These are phyloP conservation scores for Phialophora tarda DNA, from an alignment of 2,329 filamentous ascomycete genomes.

Conservation along the genomic window DNA sequence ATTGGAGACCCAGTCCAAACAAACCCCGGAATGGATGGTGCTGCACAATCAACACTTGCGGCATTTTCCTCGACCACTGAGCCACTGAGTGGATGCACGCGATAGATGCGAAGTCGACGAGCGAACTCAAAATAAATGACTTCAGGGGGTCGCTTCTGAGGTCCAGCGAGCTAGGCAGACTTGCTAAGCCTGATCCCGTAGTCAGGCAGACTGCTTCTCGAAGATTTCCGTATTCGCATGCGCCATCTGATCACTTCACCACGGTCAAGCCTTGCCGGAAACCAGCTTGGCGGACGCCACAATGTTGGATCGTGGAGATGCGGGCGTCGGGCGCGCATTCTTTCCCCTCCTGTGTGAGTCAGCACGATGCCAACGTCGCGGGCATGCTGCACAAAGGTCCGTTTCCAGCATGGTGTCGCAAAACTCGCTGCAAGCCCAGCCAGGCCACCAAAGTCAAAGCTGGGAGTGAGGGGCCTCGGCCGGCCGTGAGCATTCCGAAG, in stretches of 20 bases:
- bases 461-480: background rate
- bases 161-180: background rate
- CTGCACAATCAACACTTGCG: background rate
- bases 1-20: background rate
- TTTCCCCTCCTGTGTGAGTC: constrained; percentile 14
- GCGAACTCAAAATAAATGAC: background rate
- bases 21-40: background rate
- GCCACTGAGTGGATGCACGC: background rate
- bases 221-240: constrained; percentile 10
- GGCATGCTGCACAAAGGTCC: background rate
- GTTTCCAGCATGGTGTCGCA: background rate
- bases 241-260: constrained; percentile 14
- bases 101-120: background rate
- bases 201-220: constrained; percentile 15
- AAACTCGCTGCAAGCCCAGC: background rate
- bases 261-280: background rate
- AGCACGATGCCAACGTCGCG: background rate
- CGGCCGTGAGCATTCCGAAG: constrained; percentile 2
- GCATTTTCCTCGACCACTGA: background rate
- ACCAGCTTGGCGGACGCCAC: constrained; percentile 21
- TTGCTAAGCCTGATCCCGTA: constrained; percentile 16
- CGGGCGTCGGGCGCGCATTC: constrained; percentile 2
- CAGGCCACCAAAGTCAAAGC: background rate
- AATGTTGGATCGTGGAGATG: constrained; percentile 26
- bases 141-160: background rate